Percentiles rank a stretch among this genome's conserved stretches.
phyloP scores from a whole-genome alignment of 192 early-diverging fungal genomes.

The Polychytrium aggregatum region DNA sequence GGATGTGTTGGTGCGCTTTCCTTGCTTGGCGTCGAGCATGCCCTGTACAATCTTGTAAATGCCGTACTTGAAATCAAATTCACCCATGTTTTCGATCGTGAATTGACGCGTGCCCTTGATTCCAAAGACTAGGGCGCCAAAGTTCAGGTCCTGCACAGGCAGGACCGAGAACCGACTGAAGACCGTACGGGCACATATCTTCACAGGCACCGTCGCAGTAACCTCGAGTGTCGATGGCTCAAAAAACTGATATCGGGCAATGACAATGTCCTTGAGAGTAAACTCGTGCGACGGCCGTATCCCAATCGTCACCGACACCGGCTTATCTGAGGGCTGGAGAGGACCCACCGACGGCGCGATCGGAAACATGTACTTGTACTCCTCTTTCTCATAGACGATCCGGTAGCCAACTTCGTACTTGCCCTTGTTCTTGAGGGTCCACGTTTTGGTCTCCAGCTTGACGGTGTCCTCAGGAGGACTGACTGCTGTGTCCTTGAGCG shows the following conservation, averaged over 20 bases:
- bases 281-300: slow-evolving; percentile 35
- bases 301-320: slow-evolving; percentile 40
- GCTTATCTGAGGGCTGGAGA: slow-evolving; percentile 51
- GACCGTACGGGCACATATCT: slow-evolving; percentile 38
- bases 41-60: slow-evolving; percentile 40
- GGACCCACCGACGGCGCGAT: slow-evolving; percentile 39
- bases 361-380: slow-evolving; percentile 35
- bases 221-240: slow-evolving; percentile 47
- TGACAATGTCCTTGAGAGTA: slow-evolving; percentile 22
- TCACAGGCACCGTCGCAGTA: slow-evolving; percentile 39
- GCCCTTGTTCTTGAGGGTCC: slow-evolving; percentile 36
- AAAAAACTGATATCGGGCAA: slow-evolving; percentile 45
- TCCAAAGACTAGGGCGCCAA: slow-evolving; percentile 47
- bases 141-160: slow-evolving; percentile 47
- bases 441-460: slow-evolving; percentile 9
- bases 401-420: slow-evolving; percentile 55
- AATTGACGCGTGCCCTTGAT: slow-evolving; percentile 43
- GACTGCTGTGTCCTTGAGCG: too few relatives aligned
- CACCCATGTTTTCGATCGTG: slow-evolving; percentile 47
- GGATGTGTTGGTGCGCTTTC: slow-evolving; percentile 25
- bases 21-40: slow-evolving; percentile 16
- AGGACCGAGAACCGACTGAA: slow-evolving; percentile 44
- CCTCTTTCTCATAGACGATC: slow-evolving; percentile 40
- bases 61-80: slow-evolving; percentile 51
- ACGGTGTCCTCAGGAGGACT: slow-evolving; percentile 17